phyloP scores from a whole-genome alignment of 805 yeast genomes.

The Pichia membranifaciens region DNA sequence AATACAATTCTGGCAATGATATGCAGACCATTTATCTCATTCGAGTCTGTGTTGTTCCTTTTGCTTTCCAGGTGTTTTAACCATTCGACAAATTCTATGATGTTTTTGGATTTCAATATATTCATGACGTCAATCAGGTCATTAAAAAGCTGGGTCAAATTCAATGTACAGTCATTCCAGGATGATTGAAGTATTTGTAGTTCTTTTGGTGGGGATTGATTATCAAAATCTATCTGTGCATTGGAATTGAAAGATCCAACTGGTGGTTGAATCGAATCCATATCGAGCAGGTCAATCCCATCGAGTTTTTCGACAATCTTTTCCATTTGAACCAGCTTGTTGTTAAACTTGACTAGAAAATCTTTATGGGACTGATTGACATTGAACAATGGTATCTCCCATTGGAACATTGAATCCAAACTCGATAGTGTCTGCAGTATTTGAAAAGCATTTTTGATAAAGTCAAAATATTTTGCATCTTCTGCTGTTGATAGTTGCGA shows the following conservation, averaged over 20 bases:
- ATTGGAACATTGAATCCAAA: constrained; percentile 4
- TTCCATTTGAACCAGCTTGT: constrained; percentile 1
- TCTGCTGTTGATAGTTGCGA: not conserved
- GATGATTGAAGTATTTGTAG: constrained; percentile 25
- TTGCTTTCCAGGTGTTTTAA: constrained; percentile 23
- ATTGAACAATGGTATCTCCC: constrained; percentile 9
- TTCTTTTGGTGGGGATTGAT: constrained; percentile 40
- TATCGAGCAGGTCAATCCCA: not conserved
- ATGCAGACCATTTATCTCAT: constrained; percentile 32
- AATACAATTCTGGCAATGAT: constrained; percentile 58
- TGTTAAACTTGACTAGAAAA: not conserved
- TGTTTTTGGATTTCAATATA: constrained; percentile 26
- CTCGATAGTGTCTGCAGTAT: constrained; percentile 3
- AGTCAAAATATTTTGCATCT: not conserved
- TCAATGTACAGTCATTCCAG: constrained; percentile 16
- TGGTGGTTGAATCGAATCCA: constrained; percentile 8
- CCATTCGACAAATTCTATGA: constrained; percentile 24
- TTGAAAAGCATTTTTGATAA: constrained; percentile 9
- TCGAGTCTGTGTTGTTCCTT: constrained; percentile 22
- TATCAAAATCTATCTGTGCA: constrained; percentile 42
- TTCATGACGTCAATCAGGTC: constrained; percentile 36
- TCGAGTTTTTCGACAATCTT: not conserved
- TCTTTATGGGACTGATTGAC: not conserved
- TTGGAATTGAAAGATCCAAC: constrained; percentile 40
- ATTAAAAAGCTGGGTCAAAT: constrained; percentile 26